Conservation (phyloP, 352 stramenopile species). For the Globisporangium spinosum region DNA sequence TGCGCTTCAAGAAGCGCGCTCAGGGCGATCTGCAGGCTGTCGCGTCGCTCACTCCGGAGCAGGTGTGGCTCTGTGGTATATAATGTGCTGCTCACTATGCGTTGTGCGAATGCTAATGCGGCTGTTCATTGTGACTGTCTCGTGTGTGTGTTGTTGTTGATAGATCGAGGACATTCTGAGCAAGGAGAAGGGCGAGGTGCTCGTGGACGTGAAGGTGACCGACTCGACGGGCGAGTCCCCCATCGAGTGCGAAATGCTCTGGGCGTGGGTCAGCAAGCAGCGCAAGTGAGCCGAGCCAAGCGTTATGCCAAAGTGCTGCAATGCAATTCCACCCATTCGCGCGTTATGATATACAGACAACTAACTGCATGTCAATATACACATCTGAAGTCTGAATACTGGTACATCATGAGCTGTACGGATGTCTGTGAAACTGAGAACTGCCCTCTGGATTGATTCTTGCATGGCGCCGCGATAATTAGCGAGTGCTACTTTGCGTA, state of each 20-base stretch:
- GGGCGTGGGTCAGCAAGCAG: conserved; percentile 81
- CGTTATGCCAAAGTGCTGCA: background rate
- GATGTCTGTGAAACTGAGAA: too few relatives aligned
- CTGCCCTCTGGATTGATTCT: too few relatives aligned
- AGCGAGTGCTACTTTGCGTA: too few relatives aligned
- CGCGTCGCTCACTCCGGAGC: conserved; percentile 59
- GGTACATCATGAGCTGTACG: background rate
- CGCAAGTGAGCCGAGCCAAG: conserved; percentile 15
- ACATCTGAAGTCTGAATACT: background rate
- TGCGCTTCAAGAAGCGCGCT: conserved; percentile 71
- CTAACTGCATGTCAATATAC: background rate
- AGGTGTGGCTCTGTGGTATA: conserved; percentile 26
- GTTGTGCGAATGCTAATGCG: background rate
- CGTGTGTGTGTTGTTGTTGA: background rate
- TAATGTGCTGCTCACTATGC: background rate
- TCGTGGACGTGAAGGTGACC: conserved; percentile 69
- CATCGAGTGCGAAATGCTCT: conserved; percentile 83
- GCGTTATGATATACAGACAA: background rate
- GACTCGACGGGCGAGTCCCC: conserved; percentile 67
- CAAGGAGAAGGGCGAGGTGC: conserved; percentile 70
- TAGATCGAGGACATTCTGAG: conserved; percentile 52
- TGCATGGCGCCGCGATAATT: too few relatives aligned
- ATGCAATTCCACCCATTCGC: background rate
- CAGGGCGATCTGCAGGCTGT: conserved; percentile 70
- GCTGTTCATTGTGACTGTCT: background rate